phyloP scores from a whole-genome alignment of 1,284 basidiomycete species.

The Cryptococcus amylolentus region DNA sequence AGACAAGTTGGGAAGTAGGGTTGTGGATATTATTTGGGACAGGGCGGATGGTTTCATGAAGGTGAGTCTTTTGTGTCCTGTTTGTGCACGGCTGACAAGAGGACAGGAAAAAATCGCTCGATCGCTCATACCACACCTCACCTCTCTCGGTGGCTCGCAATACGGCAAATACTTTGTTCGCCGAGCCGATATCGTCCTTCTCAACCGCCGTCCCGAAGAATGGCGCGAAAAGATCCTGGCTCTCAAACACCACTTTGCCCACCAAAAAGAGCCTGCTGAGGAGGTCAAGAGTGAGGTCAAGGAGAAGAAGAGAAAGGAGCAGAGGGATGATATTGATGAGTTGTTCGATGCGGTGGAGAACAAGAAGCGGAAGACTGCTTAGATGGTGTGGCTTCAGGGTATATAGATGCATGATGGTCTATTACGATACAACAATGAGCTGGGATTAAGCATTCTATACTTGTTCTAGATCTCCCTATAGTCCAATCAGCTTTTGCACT shows the following conservation, averaged over 20 bases:
- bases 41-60: conserved; percentile 84
- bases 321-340: conserved; percentile 33
- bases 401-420: conserved; percentile 1
- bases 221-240: conserved; percentile 65
- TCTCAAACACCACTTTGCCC: conserved; percentile 47
- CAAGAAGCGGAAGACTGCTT: conserved; percentile 14
- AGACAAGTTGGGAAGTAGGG: conserved; percentile 80
- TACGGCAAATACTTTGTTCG: conserved; percentile 83
- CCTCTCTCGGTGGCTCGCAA: conserved; percentile 65
- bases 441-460: background rate
- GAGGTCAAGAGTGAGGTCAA: conserved; percentile 4
- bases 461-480: background rate
- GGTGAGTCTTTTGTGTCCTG: conserved; percentile 51
- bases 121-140: conserved; percentile 67
- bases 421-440: conserved; percentile 9
- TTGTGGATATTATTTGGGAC: conserved; percentile 82
- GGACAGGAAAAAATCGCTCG: conserved; percentile 83
- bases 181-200: conserved; percentile 71
- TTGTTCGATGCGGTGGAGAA: conserved; percentile 29
- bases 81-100: background rate
- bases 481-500: background rate
- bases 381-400: background rate
- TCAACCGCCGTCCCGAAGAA: conserved; percentile 71
- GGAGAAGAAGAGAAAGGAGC: conserved; percentile 24
- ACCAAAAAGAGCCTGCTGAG: conserved; percentile 30